A percentile compares a stretch with the other conserved stretches of the same genome.
phyloP scores from a whole-genome alignment of 345 rosid genomes.

The Camelina sativa region DNA sequence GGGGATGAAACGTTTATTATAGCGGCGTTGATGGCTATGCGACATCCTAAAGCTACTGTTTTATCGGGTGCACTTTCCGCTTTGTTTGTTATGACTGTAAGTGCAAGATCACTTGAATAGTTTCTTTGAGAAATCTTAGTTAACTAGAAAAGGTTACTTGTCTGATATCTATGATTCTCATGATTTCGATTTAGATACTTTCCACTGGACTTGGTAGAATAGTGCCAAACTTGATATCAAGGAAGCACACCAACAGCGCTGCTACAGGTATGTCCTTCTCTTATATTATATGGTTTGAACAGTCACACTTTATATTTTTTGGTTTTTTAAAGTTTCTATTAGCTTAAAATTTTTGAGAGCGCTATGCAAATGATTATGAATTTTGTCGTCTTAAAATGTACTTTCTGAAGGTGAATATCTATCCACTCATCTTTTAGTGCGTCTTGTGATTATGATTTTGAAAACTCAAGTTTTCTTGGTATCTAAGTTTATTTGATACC shows the following conservation, averaged over 20 bases:
- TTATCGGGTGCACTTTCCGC: conserved; percentile 93
- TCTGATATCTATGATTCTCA: conserved; percentile 16
- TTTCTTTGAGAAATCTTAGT: neutral
- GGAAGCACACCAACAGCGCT: conserved; percentile 98
- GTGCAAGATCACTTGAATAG: conserved; percentile 19
- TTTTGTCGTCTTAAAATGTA: neutral
- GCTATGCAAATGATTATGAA: conserved; percentile 1
- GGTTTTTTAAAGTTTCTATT: neutral
- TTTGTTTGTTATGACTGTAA: conserved; percentile 95
- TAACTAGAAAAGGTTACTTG: conserved; percentile 13
- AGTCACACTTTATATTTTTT: neutral
- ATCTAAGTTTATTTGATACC: neutral
- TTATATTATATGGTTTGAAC: neutral
- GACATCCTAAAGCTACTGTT: conserved; percentile 94
- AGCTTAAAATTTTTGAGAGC: conserved; percentile 6
- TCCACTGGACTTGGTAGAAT: conserved; percentile 99
- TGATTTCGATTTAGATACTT: conserved; percentile 65
- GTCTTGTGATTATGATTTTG: neutral
- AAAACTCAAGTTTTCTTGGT: neutral
- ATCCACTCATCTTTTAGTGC: neutral
- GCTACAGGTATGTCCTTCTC: conserved; percentile 71
- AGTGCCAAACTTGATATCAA: conserved; percentile 97
- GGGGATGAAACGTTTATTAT: conserved; percentile 99
- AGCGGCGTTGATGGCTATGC: conserved; percentile 99
- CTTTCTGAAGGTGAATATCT: neutral